A percentile compares a stretch with the other conserved stretches of the same genome.
These are phyloP conservation scores for Acacia melanoxylon DNA, from an alignment of 306 rosid genomes.

Conservation along the genomic window DNA sequence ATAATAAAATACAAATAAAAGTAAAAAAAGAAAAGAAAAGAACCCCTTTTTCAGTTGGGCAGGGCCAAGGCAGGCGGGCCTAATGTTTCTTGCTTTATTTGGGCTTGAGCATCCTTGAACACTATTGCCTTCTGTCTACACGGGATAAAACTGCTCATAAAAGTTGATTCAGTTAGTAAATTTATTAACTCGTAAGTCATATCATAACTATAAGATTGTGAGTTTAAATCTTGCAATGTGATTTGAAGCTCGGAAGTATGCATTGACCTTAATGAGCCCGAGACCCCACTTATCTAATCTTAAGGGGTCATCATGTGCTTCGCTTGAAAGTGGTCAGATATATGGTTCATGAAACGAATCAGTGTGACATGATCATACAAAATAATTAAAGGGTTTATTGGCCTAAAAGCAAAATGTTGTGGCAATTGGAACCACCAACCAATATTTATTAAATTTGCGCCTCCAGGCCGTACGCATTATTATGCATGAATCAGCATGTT, in stretches of 20 bases:
- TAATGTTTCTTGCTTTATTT: background rate
- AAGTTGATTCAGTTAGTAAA: no score
- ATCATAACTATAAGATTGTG: no score
- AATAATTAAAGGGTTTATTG: background rate
- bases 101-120: background rate
- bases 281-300: no score
- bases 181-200: no score
- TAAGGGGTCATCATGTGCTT: no score
- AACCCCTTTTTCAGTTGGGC: no score
- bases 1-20: no score
- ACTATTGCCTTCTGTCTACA: no score
- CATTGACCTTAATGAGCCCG: accelerated
- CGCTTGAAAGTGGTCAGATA: background rate
- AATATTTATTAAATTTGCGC: background rate
- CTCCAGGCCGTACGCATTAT: background rate
- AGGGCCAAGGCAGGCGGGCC: background rate
- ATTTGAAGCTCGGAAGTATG: no score
- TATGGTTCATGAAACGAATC: constrained; percentile 26
- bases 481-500: background rate
- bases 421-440: background rate
- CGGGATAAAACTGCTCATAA: no score
- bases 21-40: no score
- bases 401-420: background rate
- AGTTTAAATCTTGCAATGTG: no score
- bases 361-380: background rate